These are phyloP conservation scores for Eustoma russellianum DNA, from an alignment of 257 asterid species.

Conservation along the genomic window DNA sequence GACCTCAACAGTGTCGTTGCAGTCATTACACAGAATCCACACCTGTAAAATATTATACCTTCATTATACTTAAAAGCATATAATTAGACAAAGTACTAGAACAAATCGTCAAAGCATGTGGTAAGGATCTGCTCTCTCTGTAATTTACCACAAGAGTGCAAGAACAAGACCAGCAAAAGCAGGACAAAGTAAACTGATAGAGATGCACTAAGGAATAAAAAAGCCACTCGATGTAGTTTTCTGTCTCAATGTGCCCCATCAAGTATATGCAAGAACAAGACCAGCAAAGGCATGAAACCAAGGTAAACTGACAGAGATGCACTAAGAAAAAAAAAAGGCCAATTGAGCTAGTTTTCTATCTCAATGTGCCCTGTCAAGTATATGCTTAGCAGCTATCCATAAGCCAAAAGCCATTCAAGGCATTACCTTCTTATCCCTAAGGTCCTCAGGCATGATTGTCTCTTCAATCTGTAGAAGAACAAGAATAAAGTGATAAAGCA, in stretches of 20 bases:
- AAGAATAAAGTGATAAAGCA: not conserved
- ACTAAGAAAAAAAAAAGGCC: no score
- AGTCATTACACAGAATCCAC: slow-evolving; percentile 93
- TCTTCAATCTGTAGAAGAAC: slow-evolving; percentile 50
- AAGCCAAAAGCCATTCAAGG: not conserved
- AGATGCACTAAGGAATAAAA: no score
- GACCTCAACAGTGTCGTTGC: slow-evolving; percentile 86
- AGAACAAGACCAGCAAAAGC: no score
- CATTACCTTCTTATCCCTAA: slow-evolving; percentile 73
- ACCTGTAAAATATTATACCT: slow-evolving; percentile 28
- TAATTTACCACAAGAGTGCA: no score
- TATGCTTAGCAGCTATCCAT: not conserved
- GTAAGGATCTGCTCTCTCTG: not conserved
- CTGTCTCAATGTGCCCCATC: no score
- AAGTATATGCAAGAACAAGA: no score
- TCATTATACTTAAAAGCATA: not conserved
- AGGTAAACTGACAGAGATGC: no score
- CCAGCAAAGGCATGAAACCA: no score
- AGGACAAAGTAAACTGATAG: no score
- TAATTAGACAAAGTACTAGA: not conserved
- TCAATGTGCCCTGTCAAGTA: no score
- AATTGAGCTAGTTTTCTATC: no score
- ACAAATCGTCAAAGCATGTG: not conserved
- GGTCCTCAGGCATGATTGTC: slow-evolving; percentile 79
- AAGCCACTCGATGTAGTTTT: no score